These are phyloP conservation scores for Larix sibirica DNA, from an alignment of 83 land plant species.

Conservation along the genomic window DNA sequence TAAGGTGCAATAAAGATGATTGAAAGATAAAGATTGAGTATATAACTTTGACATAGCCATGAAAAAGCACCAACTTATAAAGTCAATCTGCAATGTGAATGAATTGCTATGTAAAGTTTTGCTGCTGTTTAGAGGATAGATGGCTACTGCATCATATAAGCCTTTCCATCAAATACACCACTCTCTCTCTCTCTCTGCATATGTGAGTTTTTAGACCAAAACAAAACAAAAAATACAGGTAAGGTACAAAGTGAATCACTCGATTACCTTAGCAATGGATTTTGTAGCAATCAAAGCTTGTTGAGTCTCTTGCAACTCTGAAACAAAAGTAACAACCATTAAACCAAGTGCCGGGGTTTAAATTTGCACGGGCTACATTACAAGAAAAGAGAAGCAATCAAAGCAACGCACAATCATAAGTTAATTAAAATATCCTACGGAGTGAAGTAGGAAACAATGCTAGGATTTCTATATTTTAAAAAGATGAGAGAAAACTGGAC, in stretches of 20 bases:
- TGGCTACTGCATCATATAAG: neutral
- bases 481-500: neutral
- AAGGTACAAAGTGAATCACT: neutral
- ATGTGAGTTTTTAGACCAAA: neutral
- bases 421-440: no score
- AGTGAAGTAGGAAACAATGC: neutral
- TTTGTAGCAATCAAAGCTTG: conserved; percentile 21
- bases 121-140: neutral
- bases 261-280: conserved; percentile 23
- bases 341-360: neutral
- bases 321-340: neutral
- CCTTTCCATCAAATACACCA: no score
- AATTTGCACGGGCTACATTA: neutral
- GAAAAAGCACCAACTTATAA: neutral
- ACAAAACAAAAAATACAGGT: neutral
- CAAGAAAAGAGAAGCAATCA: neutral
- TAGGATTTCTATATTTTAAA: neutral
- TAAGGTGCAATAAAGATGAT: no score
- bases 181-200: neutral
- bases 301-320: conserved; percentile 36
- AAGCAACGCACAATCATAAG: neutral
- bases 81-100: neutral
- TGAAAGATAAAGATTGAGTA: neutral
- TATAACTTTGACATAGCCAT: no score
- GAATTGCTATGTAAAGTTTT: neutral